phyloP scores from a whole-genome alignment of 495 filamentous ascomycete species.

The Penicillium maclennaniae region DNA sequence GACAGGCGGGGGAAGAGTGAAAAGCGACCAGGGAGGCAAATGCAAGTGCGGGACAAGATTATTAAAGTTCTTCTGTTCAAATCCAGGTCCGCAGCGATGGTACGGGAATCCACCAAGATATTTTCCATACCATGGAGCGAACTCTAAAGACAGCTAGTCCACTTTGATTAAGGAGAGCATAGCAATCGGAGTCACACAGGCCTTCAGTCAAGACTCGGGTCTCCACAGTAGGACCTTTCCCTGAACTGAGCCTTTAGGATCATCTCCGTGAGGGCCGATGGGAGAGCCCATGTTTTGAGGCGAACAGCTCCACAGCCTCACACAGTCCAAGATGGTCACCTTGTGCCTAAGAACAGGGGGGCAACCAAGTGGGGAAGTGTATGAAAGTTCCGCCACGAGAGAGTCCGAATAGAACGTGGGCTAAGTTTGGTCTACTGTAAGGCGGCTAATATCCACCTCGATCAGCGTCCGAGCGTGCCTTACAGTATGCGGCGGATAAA shows the following conservation, averaged over 20 bases:
- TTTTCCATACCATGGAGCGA: conserved; percentile 5
- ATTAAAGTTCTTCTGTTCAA: conserved; percentile 9
- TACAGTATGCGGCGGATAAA: not conserved
- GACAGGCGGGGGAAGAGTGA: conserved; percentile 1
- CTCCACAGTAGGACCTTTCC: not conserved
- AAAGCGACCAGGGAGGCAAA: not conserved
- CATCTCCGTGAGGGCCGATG: conserved; percentile 14
- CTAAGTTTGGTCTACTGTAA: conserved; percentile 10
- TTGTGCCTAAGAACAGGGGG: conserved; percentile 10
- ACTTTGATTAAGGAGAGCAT: conserved; percentile 8
- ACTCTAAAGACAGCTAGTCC: conserved; percentile 15
- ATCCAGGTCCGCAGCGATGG: conserved; percentile 7
- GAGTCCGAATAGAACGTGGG: conserved; percentile 5
- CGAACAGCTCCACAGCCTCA: conserved; percentile 6
- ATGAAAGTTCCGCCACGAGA: conserved; percentile 11
- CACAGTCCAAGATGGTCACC: not conserved
- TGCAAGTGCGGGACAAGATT: conserved; percentile 3
- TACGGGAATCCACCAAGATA: conserved; percentile 3
- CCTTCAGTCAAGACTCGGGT: conserved; percentile 2
- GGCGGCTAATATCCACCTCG: conserved; percentile 12
- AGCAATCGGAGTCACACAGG: not conserved
- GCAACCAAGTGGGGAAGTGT: conserved; percentile 8
- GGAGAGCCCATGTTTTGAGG: conserved; percentile 6
- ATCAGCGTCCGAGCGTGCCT: conserved; percentile 5
- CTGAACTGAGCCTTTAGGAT: conserved; percentile 4